These are phyloP conservation scores for Croton setiger DNA, from an alignment of 441 rosid genomes.

Conservation along the genomic window DNA sequence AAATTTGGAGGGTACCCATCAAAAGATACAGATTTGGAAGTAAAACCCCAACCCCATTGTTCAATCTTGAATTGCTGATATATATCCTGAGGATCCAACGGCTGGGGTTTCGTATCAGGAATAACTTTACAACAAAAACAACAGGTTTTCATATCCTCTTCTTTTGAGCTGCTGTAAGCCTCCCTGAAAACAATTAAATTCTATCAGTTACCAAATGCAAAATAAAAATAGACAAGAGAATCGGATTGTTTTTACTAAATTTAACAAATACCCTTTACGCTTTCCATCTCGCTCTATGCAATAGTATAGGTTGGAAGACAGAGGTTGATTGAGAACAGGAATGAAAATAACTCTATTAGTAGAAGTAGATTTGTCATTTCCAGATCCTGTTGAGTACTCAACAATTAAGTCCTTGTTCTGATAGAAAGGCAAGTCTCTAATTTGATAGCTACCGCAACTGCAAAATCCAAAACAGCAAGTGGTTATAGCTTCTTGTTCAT, in stretches of 20 bases:
- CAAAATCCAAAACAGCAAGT: conserved; percentile 45
- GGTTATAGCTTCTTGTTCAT: conserved; percentile 46
- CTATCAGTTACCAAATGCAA: background rate
- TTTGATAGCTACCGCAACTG: conserved; percentile 18
- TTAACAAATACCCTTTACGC: conserved; percentile 37
- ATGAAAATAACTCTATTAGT: conserved; percentile 36
- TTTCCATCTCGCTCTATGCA: conserved; percentile 34
- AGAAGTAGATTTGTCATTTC: background rate
- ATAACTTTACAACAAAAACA: conserved; percentile 32
- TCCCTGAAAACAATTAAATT: conserved; percentile 23
- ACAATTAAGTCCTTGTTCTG: conserved; percentile 29
- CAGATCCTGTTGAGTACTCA: background rate
- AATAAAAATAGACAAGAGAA: background rate
- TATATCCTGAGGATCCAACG: conserved; percentile 33
- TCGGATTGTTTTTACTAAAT: too few species aligned
- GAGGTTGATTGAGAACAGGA: conserved; percentile 48
- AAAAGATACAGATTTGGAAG: conserved; percentile 37
- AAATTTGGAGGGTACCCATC: conserved; percentile 47
- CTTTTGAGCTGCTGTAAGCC: conserved; percentile 38
- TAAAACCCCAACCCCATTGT: conserved; percentile 19
- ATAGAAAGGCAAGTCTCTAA: conserved; percentile 24
- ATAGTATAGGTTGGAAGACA: conserved; percentile 50
- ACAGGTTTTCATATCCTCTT: conserved; percentile 43
- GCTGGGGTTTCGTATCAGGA: conserved; percentile 28
- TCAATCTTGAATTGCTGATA: conserved; percentile 44